A percentile compares a stretch with the other conserved stretches of the same genome.
Conservation (phyloP, 2,329 filamentous ascomycete genomes). For the Paecilomyces niveus region DNA sequence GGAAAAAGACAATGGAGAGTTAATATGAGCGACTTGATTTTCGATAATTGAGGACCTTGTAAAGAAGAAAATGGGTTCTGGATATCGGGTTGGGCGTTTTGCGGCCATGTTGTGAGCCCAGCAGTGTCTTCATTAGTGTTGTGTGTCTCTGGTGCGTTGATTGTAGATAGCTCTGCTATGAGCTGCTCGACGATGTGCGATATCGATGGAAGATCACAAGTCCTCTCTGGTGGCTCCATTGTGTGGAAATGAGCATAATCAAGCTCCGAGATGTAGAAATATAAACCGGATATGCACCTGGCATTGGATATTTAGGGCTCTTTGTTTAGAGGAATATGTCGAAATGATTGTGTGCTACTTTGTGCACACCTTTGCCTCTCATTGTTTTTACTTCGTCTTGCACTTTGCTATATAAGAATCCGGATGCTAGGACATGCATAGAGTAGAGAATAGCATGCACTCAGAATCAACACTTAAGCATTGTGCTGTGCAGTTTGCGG, state of each 20-base stretch:
- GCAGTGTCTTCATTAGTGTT: not conserved
- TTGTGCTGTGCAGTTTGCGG: too few relatives aligned
- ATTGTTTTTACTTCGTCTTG: too few relatives aligned
- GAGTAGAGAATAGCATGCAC: too few relatives aligned
- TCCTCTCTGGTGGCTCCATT: not conserved
- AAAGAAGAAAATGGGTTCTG: constrained; percentile 14
- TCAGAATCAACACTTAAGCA: too few relatives aligned
- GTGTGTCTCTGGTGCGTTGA: constrained; percentile 1
- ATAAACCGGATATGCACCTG: too few relatives aligned
- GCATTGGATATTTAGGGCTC: too few relatives aligned
- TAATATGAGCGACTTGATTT: constrained; percentile 54
- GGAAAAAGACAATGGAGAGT: constrained; percentile 84
- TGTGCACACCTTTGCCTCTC: too few relatives aligned
- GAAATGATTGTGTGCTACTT: too few relatives aligned
- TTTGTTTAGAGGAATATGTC: too few relatives aligned
- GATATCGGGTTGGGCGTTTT: constrained; percentile 1
- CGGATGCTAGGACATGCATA: too few relatives aligned
- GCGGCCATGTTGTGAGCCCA: not conserved
- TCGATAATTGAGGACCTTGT: constrained; percentile 13
- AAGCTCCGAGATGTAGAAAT: too few relatives aligned
- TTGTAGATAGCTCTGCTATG: constrained; percentile 6
- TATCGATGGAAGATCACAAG: not conserved
- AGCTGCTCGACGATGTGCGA: not conserved
- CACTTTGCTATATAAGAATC: too few relatives aligned
- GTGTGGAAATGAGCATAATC: not conserved